phyloP scores from a whole-genome alignment of 345 rosid species.

The Moricandia moricandioides region DNA sequence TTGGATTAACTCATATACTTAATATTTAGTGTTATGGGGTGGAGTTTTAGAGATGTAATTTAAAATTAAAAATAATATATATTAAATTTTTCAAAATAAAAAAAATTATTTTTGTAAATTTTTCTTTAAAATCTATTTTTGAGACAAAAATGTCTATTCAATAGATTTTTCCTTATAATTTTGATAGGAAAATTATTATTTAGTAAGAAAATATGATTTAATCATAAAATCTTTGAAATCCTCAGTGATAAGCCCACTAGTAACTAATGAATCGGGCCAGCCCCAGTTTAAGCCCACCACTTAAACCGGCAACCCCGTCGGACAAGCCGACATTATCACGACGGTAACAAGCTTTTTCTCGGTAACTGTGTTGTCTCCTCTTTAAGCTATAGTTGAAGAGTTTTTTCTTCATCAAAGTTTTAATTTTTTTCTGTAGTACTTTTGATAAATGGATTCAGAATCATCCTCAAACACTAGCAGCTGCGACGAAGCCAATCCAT shows the following conservation, averaged over 20 bases:
- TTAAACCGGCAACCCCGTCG: constrained; percentile 13
- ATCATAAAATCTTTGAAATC: background rate
- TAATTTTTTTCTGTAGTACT: background rate
- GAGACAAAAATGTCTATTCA: too few relatives aligned
- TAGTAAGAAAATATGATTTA: too few relatives aligned
- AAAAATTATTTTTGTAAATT: too few relatives aligned
- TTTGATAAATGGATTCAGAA: constrained; percentile 27
- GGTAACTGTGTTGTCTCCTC: constrained; percentile 18
- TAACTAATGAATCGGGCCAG: background rate
- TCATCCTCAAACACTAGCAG: background rate
- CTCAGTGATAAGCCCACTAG: background rate
- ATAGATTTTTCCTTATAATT: too few relatives aligned
- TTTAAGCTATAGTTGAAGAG: background rate
- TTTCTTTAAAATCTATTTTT: too few relatives aligned
- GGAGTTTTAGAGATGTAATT: too few relatives aligned
- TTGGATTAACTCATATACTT: too few relatives aligned
- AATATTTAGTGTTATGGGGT: too few relatives aligned
- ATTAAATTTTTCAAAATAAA: too few relatives aligned
- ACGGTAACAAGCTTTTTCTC: constrained; percentile 13
- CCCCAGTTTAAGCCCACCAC: constrained; percentile 21
- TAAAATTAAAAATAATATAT: too few relatives aligned
- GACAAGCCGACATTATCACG: constrained; percentile 23
- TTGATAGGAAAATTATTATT: too few relatives aligned
- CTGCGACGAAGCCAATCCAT: constrained; percentile 22
- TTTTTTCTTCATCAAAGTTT: background rate